Base-by-base conservation (phyloP, 169 alveolate species). In the Theileria orientalis region DNA sequence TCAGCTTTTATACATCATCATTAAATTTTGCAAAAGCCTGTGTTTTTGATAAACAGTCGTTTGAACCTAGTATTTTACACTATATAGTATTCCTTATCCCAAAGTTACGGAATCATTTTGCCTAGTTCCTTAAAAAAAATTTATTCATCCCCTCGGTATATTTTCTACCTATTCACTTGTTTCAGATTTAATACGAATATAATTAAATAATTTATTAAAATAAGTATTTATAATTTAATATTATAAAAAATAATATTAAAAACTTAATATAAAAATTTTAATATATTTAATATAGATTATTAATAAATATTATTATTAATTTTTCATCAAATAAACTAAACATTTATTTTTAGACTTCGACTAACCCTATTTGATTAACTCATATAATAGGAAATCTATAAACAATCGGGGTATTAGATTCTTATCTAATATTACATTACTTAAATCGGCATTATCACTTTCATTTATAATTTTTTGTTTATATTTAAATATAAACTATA, bases 361-460 rank as follows among this genome's bases (percentile, higher is more conserved):
- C 69, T 60, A 60, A 60, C 69, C 69, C 69, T 60, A 60, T 60
- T 60, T 60, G 69, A 60, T 8, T 33, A 19, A 60, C 5, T 60
- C 69, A 60, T 33, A 19, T 60, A 60, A 60, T 60, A 60, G 69
- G 69, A 60, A 60, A 60, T 60, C 69, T 60, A 60, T 60, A 60
- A 60, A 60, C 47, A 60, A 60, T 60, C 3, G 69, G 69, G 11
- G 69, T 60, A 60, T 60, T 60, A 60, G 69, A 60, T 60, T 60
- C 9, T 25, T 60, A 60, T 60, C 69, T 60, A 60, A 60, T 60
- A 60, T 60, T 60, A 19, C 11, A 60, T 60, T 60, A 60, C 69
- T 60, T 60, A 60, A 60, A 60, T 21, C 69, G 69, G 69, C 69
- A 60, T 60, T 60, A 60, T 60, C 69, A 60, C 69, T 60, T 60